Evolutionary conservation across 768 basidiomycete genomes (phyloP), one percentile per base, ranked within the genome.

Genomic region (Daedalea quercina): DNA sequence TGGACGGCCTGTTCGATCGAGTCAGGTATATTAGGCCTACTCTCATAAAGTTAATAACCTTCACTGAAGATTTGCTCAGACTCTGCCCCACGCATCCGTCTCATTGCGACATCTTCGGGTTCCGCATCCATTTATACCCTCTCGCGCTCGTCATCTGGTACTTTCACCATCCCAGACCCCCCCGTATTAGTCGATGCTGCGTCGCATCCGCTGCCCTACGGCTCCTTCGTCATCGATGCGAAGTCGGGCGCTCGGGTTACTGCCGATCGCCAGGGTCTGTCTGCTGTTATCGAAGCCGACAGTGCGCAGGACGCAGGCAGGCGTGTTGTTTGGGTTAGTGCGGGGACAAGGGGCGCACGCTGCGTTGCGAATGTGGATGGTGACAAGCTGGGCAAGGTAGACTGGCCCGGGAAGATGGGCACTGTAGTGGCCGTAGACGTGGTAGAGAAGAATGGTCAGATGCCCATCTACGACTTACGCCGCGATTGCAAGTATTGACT

Each of bases 1-100:
- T 95, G 89, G 89, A 75, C 83, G 0, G 76, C 90, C 4, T 74
- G 78, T 46, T 67, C 76, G 1, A 62, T 84, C 20, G 76, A 75
- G 3, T 68, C 78, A 64, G 86, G 88, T 75, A 48, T 8, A 3
- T 9, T 28, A 7, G 44, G 15, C 7, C 44, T 37, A 4, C 44
- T 19, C 19, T 11, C 9, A 13, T 26, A 1, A 13, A 11, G 9
- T 40, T 26, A 20, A 19, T 19, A 24, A 40, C 9, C 33, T 6
- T 33, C 19, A 48, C 26, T 48, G 47, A 24, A 42, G 46, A 12
- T 44, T 15, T 33, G 46, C 15, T 9, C 46, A 82, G 78, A 81
- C 59, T 49, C 68, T 50, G 62, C 74, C 72, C 52, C 67, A 65
- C 43, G 71, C 68, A 31, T 85, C 58, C 79, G 88, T 1, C 74